A percentile compares a stretch with the other conserved stretches of the same genome.
These are phyloP conservation scores for Bombardia bombarda DNA, from an alignment of 495 filamentous ascomycete species.

Conservation along the genomic window DNA sequence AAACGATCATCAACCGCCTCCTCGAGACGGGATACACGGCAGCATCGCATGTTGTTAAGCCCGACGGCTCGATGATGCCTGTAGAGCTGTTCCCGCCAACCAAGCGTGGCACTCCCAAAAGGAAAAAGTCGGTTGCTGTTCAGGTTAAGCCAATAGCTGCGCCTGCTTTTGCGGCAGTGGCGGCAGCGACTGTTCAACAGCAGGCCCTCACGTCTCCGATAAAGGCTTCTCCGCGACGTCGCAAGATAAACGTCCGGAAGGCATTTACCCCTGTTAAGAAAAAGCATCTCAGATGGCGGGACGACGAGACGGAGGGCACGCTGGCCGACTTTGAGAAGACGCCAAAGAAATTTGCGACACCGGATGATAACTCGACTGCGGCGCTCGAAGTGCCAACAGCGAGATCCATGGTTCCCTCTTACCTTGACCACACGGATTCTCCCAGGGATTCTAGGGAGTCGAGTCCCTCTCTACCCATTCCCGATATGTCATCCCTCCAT, in stretches of 20 bases:
- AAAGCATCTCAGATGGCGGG: slow-evolving; percentile 86
- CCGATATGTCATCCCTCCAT: slow-evolving; percentile 29
- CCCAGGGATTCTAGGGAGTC: slow-evolving; percentile 48
- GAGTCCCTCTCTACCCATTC: slow-evolving; percentile 48
- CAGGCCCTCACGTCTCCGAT: slow-evolving; percentile 39
- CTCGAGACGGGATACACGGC: slow-evolving; percentile 65
- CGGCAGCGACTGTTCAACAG: slow-evolving; percentile 28
- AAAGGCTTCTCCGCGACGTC: slow-evolving; percentile 73
- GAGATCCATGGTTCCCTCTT: slow-evolving; percentile 32
- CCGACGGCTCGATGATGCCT: slow-evolving; percentile 64
- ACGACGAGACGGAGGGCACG: slow-evolving; percentile 77
- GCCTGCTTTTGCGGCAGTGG: slow-evolving; percentile 27
- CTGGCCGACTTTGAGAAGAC: slow-evolving; percentile 87
- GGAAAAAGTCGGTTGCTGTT: slow-evolving; percentile 50
- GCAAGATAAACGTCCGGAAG: slow-evolving; percentile 67
- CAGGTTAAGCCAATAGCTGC: slow-evolving; percentile 24
- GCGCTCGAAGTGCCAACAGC: too few relatives aligned
- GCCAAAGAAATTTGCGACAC: slow-evolving; percentile 56
- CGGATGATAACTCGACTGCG: slow-evolving; percentile 35
- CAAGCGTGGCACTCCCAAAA: slow-evolving; percentile 63
- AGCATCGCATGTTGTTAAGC: slow-evolving; percentile 77
- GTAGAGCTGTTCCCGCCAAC: slow-evolving; percentile 58
- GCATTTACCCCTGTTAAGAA: slow-evolving; percentile 71
- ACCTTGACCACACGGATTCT: slow-evolving; percentile 33
- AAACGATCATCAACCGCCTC: slow-evolving; percentile 68